Evolutionary conservation across 352 stramenopile species (phyloP), one percentile per base, ranked within the genome.

Genomic region (Phytopythium ostracodes): DNA sequence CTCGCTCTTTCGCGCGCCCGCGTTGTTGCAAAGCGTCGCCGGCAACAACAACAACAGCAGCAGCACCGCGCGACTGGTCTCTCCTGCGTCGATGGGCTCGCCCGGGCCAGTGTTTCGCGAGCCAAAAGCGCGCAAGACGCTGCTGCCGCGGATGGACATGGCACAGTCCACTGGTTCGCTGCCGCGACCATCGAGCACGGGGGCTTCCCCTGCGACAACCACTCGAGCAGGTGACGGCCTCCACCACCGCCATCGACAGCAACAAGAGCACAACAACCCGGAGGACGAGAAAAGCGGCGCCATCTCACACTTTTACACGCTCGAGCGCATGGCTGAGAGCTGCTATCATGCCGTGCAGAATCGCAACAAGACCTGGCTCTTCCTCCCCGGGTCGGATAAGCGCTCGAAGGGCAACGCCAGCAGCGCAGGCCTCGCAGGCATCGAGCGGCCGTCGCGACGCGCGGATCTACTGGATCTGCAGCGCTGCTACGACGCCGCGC

Each of bases 221-320:
- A 40, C 54, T 18, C 36, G 51, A 22, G 14, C 14, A 2, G 40
- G 40, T 17, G 51, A 57, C 17, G 33, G 15, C 17, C 25, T 12
- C 31, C 29, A 55, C 15, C 63, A 53, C 2, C 17, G 38, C 14
- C n/a, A 24, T n/a, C 14, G 55, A 51, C 12, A 12, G 22, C 14
- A 42, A 10, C 5, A 52, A 56, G 33, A 29, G 6, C 11, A 55
- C 29, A 46, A 72, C 24, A 64, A 71, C 11, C 50, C 59, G 57
- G 54, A 64, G 24, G 71, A 79, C 4, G 67, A 79, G 0, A 68
- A 80, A 11, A 62, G 78, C 2, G 72, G 73, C 27, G 36, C 70
- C 2, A 71, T 88, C 20, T 87, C 77, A 31, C 85, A 89, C 60
- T 88, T 92, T 50, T 94, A 94, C 70, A 88, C 85, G 25, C 70